Conservation (phyloP, 2,329 filamentous ascomycete genomes). For the Claviceps humidiphila region DNA sequence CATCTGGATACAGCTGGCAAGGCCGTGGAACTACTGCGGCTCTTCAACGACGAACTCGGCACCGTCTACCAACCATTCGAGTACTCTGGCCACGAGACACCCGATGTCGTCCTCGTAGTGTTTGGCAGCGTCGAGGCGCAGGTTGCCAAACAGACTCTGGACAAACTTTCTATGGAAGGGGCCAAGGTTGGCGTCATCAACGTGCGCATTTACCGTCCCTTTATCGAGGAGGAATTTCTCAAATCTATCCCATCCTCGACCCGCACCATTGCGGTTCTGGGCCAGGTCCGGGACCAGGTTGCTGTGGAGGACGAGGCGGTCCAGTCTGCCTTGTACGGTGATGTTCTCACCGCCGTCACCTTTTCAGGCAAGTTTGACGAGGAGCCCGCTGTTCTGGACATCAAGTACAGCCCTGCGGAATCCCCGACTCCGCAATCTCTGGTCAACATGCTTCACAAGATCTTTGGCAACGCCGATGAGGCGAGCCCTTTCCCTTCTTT, state of each 20-base stretch:
- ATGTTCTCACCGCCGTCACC: constrained; percentile 72
- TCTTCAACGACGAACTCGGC: constrained; percentile 82
- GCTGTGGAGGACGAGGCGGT: constrained; percentile 62
- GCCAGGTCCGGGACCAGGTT: constrained; percentile 66
- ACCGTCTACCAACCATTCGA: constrained; percentile 90
- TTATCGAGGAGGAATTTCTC: constrained; percentile 88
- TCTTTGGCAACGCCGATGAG: constrained; percentile 41
- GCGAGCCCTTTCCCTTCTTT: constrained; percentile 27
- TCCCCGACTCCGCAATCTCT: constrained; percentile 42
- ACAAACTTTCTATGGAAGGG: constrained; percentile 57
- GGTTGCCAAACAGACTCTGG: constrained; percentile 67
- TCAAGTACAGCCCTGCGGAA: constrained; percentile 73
- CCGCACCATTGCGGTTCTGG: constrained; percentile 69
- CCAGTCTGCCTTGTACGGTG: constrained; percentile 81
- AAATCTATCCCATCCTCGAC: constrained; percentile 63
- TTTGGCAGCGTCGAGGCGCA: constrained; percentile 90
- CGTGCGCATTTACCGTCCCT: constrained; percentile 87
- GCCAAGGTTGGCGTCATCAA: constrained; percentile 76
- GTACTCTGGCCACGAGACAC: constrained; percentile 70
- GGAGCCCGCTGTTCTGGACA: constrained; percentile 56
- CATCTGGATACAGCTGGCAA: constrained; percentile 63
- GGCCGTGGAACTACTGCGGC: constrained; percentile 53
- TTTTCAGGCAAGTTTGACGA: constrained; percentile 58
- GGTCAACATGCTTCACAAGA: constrained; percentile 34
- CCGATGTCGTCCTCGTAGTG: constrained; percentile 75